Base-by-base conservation (phyloP, 768 basidiomycete species). In the Hebeloma cylindrosporum region DNA sequence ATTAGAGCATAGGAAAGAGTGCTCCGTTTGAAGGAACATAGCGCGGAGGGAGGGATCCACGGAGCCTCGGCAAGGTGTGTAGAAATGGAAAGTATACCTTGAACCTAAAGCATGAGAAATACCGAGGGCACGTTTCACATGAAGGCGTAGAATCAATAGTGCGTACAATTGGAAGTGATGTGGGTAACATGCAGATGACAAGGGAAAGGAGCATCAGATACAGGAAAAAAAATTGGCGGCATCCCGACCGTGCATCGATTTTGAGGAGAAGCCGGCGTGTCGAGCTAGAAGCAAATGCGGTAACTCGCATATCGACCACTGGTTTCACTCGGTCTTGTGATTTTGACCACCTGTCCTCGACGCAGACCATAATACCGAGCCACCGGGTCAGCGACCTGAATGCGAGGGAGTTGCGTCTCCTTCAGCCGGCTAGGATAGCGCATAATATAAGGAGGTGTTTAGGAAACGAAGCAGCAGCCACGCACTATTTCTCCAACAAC, bases 321-420 rank as follows among this genome's bases (percentile, higher is more conserved):
- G 13, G 96, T 99, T 74, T 98, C 96, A 67, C 90, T 93, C 20
- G 93, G 90, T 58, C 96, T 75, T 48, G 88, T 97, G 58, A 99
- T 98, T 74, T 96, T 97, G 67, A 99, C 96, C 35, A 99, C 96
- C 64, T 95, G 92, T 20, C 95, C 94, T 38, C 96, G 81, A 57
- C 83, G 79, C 45, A 99, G 80, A 40, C 96, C 96, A 70, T 97
- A 99, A 66, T 99, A 98, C 47, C 94, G 82, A 30, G 96, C 93
- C n/a, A 99, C 95, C 7, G 96, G 96, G 66, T 99, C 96, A 20
- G 86, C 83, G 31, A 96, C 67, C 68, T 97, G 94, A 52, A 99
- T 98, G 17, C 96, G 89, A 36, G 96, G 96, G 44, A 99, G 75
- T 60, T 99, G 96, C 1, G 95, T 97, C 62, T 98, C 96, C 67